Base-by-base conservation (phyloP, 441 rosid genomes). In the Croton laevigatus region DNA sequence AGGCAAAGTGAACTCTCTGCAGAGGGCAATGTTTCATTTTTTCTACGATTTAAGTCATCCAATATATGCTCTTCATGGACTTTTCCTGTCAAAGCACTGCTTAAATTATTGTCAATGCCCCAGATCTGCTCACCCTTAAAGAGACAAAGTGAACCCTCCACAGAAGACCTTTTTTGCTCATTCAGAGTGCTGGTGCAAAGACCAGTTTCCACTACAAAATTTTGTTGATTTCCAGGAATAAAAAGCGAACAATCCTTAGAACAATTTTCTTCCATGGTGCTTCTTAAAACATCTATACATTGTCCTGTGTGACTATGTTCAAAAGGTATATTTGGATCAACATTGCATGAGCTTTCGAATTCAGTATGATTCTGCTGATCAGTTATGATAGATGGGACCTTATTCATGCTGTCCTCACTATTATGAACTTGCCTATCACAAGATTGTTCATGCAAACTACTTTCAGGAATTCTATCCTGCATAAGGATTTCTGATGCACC, bases 111-210 rank as follows among this genome's bases (percentile, higher is more conserved):
- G 51, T 68, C 73, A 48, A 59, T 51, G 34, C 63, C 66, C 58
- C 46, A 57, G 58, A 70, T 53, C 44, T 51, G 78, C 52, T 75
- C 60, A 42, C 20, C 34, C 17, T 27, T 27, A 6, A 69, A 71
- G 45, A 59, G 76, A 73, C 70, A 36, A 63, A 80, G 71, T 20
- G 66, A 54, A 51, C 72, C 66, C 71, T 71, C 77, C 62, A 53
- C 65, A 44, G 81, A 73, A 69, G 65, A 73, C 74, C 70, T 78
- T 71, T 76, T 79, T 65, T 69, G 73, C 82, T 73, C 75, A 62
- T 73, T 78, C 23, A 75, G 46, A 63, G 59, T 58, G 59, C 74
- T 66, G 61, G 74, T 58, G 68, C 37, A 52, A 49, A 54, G 8
- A 62, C 70, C 76, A 23, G 72, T 54, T 68, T 73, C 70, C 40